Evolutionary conservation across 176 grass and related monocot species (phyloP), one percentile per base, ranked within the genome.

Genomic region (Bolboschoenus planiculmis): DNA sequence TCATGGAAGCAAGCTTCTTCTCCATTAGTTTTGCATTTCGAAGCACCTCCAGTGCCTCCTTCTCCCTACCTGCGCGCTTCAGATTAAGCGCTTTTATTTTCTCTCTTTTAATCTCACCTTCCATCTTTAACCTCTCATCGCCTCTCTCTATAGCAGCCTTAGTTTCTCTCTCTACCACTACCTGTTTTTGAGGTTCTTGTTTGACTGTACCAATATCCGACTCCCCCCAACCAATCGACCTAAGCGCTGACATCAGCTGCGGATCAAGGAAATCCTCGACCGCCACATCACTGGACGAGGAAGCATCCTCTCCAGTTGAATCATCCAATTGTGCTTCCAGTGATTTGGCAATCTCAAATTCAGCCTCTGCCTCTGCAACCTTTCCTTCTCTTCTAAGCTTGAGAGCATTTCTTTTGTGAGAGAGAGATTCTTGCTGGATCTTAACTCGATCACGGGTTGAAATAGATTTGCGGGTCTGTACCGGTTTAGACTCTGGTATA

Each of bases 231-330:
- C 95, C 95, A 4, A 97, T 93, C 9, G 95, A 92, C 78, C 81
- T 92, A 0, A 97, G 56, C 10, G 88, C 92, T 48, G 95, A 94
- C 85, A 94, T 91, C 44, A 97, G 91, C 42, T 92, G 92, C 56
- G 95, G 95, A 81, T 97, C 95, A 34, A 97, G 60, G 36, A 97
- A 89, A 88, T 94, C 89, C 83, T 97, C 92, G 4, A 97, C 92
- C 1, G 29, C 79, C 1, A 40, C 61, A 47, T 94, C 88, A 33
- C 79, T 87, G 78, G 78, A 40, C 7, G 70, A 83, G 83, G 78
- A 71, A 1, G 60, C 62, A 39, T 83, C 88, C 51, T 81, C 79
- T 85, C 86, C 91, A 57, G 88, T 87, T 50, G 79, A 85, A 23
- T 94, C 92, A 86, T 97, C 95, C 70, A 97, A 81, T 83, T 97